Evolutionary conservation across 2,329 filamentous ascomycete species (phyloP).

Genomic region (Paracoccidioides brasiliensis): DNA sequence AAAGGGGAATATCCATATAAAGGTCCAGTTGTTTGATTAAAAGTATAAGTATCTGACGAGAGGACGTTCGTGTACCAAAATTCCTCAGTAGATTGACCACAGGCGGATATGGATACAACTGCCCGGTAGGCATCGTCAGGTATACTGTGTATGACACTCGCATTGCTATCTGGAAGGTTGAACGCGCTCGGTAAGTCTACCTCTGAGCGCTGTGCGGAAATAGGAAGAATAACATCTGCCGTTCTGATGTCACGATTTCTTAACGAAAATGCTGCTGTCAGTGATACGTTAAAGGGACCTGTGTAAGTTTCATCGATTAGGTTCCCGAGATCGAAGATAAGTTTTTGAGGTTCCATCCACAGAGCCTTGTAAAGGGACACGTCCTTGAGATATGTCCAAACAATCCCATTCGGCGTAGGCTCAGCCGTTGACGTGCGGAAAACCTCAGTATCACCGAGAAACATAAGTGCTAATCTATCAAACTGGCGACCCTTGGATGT

Average conservation of each 20-base stretch:
- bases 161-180: conserved; percentile 49
- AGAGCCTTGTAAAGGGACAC: conserved; percentile 58
- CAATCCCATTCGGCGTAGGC: conserved; percentile 56
- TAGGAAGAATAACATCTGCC: conserved; percentile 55
- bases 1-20: conserved; percentile 60
- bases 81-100: conserved; percentile 63
- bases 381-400: conserved; percentile 67
- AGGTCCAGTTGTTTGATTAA: conserved; percentile 42
- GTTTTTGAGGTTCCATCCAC: conserved; percentile 54
- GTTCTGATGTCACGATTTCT: conserved; percentile 25
- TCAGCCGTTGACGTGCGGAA: conserved; percentile 75
- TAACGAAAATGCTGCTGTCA: conserved; percentile 60
- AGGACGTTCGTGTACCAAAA: conserved; percentile 78
- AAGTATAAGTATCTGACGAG: conserved; percentile 46
- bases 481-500: conserved; percentile 59
- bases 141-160: conserved; percentile 47
- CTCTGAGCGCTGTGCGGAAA: conserved; percentile 26
- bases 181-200: conserved; percentile 51
- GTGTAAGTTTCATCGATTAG: conserved; percentile 59
- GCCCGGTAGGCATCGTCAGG: conserved; percentile 56
- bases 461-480: conserved; percentile 64
- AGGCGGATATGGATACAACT: conserved; percentile 62
- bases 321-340: conserved; percentile 73
- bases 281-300: conserved; percentile 57
- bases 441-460: conserved; percentile 64